phyloP scores from a whole-genome alignment of 495 filamentous ascomycete genomes.

The Hypomontagnella submonticulosa region DNA sequence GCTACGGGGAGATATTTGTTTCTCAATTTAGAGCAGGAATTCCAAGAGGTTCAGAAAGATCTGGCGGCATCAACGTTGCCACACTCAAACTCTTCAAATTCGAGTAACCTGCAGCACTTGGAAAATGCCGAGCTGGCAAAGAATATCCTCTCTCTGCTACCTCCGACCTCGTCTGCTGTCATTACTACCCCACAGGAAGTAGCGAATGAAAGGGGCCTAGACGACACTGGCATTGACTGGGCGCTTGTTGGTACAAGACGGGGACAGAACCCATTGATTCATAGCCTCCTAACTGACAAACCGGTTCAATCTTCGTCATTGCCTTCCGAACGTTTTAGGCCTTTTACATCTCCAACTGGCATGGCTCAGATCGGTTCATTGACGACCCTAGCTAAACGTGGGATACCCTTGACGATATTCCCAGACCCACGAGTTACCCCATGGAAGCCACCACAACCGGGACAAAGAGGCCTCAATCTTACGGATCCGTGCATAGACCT shows the following conservation, averaged over 20 bases:
- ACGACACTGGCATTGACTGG: slow-evolving; percentile 53
- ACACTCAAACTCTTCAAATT: slow-evolving; percentile 14
- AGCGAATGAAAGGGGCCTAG: slow-evolving; percentile 63
- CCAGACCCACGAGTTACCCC: slow-evolving; percentile 70
- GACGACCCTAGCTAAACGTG: slow-evolving; percentile 88
- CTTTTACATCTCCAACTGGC: slow-evolving; percentile 46
- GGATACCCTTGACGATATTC: slow-evolving; percentile 86
- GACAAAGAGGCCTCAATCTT: slow-evolving; percentile 65
- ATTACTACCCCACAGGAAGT: slow-evolving; percentile 88
- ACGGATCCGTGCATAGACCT: slow-evolving; percentile 85
- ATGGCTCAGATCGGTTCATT: slow-evolving; percentile 56
- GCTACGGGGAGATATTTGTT: slow-evolving; percentile 83
- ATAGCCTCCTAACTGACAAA: slow-evolving; percentile 96
- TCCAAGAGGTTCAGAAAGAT: slow-evolving; percentile 69
- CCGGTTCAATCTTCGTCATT: slow-evolving; percentile 91
- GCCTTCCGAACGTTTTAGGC: slow-evolving; percentile 69
- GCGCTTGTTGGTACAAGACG: slow-evolving; percentile 70
- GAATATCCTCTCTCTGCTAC: slow-evolving; percentile 77
- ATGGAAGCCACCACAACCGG: slow-evolving; percentile 73
- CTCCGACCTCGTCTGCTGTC: slow-evolving; percentile 83
- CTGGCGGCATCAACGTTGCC: slow-evolving; percentile 51
- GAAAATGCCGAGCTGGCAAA: slow-evolving; percentile 78
- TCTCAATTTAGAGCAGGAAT: slow-evolving; percentile 95
- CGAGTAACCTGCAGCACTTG: slow-evolving; percentile 60
- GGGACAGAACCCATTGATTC: slow-evolving; percentile 91